These are phyloP conservation scores for Cenchrus americanus DNA, from an alignment of 176 grass and related monocot species.

Conservation along the genomic window DNA sequence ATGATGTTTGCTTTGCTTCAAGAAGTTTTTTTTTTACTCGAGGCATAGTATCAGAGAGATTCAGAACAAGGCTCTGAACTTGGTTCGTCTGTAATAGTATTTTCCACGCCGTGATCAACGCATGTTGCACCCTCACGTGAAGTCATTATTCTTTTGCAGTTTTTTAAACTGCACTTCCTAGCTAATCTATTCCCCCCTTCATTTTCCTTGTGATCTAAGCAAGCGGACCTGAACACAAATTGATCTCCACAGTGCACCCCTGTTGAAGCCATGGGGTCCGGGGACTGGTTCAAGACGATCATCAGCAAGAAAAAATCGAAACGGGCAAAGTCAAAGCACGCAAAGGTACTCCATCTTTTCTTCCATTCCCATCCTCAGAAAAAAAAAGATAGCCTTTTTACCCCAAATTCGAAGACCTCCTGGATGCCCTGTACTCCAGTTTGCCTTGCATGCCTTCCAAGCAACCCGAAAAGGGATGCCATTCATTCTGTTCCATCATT, in stretches of 20 bases:
- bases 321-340: constrained; percentile 57
- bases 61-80: constrained; percentile 19
- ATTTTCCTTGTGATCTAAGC: constrained; percentile 38
- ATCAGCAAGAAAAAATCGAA: constrained; percentile 84
- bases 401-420: not conserved
- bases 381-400: not conserved
- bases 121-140: constrained; percentile 32
- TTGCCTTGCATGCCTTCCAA: constrained; percentile 52
- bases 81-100: not conserved
- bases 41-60: not conserved
- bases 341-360: constrained; percentile 50
- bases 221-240: constrained; percentile 18
- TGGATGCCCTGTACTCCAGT: constrained; percentile 33
- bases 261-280: constrained; percentile 70
- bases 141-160: not conserved
- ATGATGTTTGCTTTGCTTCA: not conserved
- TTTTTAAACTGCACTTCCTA: not conserved
- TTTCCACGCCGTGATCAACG: not conserved
- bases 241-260: constrained; percentile 34
- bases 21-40: not conserved
- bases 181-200: constrained; percentile 13
- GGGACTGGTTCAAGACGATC: constrained; percentile 93
- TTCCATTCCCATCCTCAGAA: constrained; percentile 24
- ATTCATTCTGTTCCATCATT: constrained; percentile 48
- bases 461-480: constrained; percentile 51